Evolutionary conservation across 352 stramenopile species (phyloP).

Genomic region (Phytophthora pluvialis): DNA sequence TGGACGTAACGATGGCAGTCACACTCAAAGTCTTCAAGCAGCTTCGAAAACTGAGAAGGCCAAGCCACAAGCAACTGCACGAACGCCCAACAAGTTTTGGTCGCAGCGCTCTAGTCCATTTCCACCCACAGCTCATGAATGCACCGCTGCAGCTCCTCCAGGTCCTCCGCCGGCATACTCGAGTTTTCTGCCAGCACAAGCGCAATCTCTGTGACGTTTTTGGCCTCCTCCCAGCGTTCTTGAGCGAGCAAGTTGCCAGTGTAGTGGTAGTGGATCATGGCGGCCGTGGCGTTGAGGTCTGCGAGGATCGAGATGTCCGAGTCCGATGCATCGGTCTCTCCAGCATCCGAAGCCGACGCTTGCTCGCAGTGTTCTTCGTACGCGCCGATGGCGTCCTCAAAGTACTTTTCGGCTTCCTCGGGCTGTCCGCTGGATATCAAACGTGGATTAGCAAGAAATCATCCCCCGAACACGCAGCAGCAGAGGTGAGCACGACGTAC

Average conservation of each 20-base stretch:
- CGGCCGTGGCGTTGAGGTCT: constrained; percentile 33
- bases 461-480: neutral
- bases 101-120: constrained; percentile 18
- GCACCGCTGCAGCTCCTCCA: constrained; percentile 32
- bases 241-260: constrained; percentile 31
- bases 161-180: constrained; percentile 27
- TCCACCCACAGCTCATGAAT: constrained; percentile 40
- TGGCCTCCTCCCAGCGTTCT: constrained; percentile 32
- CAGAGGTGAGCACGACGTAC: constrained; percentile 12
- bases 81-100: neutral
- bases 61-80: too few species aligned
- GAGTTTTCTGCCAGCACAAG: constrained; percentile 36
- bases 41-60: too few species aligned
- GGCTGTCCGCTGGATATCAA: constrained; percentile 14
- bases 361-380: constrained; percentile 38
- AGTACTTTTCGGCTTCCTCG: constrained; percentile 30
- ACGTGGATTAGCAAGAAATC: neutral
- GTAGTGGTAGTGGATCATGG: constrained; percentile 43
- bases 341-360: constrained; percentile 6
- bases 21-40: too few species aligned
- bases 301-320: constrained; percentile 20
- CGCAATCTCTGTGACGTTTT: constrained; percentile 32
- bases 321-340: constrained; percentile 11
- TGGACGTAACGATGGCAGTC: too few species aligned
- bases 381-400: constrained; percentile 31